Base-by-base conservation (phyloP, 2,329 filamentous ascomycete species). In the Graphilbum sp. region DNA sequence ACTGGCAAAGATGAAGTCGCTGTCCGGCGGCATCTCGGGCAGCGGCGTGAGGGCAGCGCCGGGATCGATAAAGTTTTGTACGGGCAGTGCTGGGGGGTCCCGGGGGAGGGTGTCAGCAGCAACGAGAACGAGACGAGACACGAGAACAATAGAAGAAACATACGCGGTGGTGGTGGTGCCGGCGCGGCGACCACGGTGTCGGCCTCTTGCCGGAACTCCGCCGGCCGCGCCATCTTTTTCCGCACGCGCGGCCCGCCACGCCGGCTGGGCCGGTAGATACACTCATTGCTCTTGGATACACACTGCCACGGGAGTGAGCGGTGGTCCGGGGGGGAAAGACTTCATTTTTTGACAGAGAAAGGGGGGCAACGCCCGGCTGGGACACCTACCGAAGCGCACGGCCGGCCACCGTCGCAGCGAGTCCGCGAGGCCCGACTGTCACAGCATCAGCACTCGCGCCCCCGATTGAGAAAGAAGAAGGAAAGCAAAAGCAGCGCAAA, bases 31-130 rank as follows among this genome's bases (percentile, higher is more conserved):
- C 20, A 58, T 54, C 44, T 64, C 62, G 18, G 59, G 60, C 7
- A 67, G 51, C 38, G 61, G 55, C 40, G 58, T 63, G 34, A 69
- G 53, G 6, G 62, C 64, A 7, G 62, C 64, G 2, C 65, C 63
- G 2, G 64, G 63, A 10, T 61, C 60, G 45, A 63, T 61, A 40
- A 60, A 63, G 21, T 55, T 55, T 39, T 59, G 52, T 30, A 63
- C 40, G 4, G 54, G 47, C 20, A 58, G 50, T 29, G 52, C 53
- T 57, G 20, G 21, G 17, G 13, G 13, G 5, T 12, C 27, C n/a
- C n/a, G n/a, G n/a, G n/a, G n/a, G n/a, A n/a, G 13, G 7, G 27
- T 5, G 15, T 29, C 5, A 5, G 13, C 4, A 31, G 21, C 30
- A n/a, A 38, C 25, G 3, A 18, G 13, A 32, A 32, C 12, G n/a